Evolutionary conservation across 495 filamentous ascomycete species (phyloP).

Genomic region (Polyplosphaeria fusca): DNA sequence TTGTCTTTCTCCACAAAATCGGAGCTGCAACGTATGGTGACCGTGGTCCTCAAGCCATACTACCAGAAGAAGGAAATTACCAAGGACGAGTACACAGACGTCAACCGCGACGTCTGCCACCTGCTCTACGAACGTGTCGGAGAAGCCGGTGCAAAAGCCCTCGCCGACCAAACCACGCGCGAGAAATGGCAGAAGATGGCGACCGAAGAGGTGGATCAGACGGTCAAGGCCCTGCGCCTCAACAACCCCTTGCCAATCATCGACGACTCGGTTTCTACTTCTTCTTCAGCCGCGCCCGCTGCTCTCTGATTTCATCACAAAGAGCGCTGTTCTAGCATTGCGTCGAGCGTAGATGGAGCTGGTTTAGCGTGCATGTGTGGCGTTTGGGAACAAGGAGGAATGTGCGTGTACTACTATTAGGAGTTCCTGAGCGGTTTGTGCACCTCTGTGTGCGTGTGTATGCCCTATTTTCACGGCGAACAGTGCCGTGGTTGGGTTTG

Average conservation of each 20-base stretch:
- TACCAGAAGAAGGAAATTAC: constrained; percentile 66
- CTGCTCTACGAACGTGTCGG: constrained; percentile 80
- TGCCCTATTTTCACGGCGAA: no score
- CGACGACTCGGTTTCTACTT: neutral
- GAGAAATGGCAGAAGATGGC: constrained; percentile 67
- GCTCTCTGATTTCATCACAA: no score
- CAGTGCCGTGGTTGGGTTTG: no score
- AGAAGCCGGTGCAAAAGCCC: constrained; percentile 48
- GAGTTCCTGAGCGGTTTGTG: no score
- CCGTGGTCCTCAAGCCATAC: constrained; percentile 69
- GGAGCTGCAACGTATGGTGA: constrained; percentile 78
- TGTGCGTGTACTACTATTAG: no score
- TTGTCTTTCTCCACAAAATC: constrained; percentile 72
- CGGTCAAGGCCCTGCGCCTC: constrained; percentile 44
- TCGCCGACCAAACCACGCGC: constrained; percentile 54
- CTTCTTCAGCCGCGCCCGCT: no score
- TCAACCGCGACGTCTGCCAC: constrained; percentile 79
- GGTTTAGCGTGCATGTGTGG: no score
- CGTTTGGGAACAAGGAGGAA: no score
- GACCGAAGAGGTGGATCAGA: constrained; percentile 68
- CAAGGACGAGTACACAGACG: constrained; percentile 79
- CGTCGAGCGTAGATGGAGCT: no score
- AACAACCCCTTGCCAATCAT: neutral
- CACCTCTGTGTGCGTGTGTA: no score
- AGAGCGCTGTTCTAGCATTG: no score